These are phyloP conservation scores for Lagenaria siceraria DNA, from an alignment of 306 rosid genomes.

Conservation along the genomic window DNA sequence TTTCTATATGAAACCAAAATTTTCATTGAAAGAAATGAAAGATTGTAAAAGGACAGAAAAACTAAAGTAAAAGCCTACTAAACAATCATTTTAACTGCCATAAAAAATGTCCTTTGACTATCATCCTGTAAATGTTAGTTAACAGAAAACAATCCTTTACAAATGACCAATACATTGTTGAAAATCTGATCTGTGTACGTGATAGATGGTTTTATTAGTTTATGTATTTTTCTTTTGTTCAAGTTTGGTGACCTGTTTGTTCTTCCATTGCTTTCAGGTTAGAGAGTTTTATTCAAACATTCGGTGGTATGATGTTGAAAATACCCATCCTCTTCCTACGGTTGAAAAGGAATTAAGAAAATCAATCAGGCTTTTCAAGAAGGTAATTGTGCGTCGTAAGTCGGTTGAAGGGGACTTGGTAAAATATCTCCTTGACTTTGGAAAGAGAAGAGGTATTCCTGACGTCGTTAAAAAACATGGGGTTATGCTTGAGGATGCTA, in stretches of 20 bases:
- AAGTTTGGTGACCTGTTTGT: not conserved
- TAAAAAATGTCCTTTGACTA: not conserved
- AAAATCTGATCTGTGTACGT: not conserved
- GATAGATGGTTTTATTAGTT: not conserved
- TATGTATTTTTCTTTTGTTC: not conserved
- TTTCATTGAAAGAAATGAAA: too few relatives aligned
- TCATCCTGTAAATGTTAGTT: not conserved
- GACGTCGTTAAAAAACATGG: slow-evolving; percentile 56
- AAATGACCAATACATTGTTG: not conserved
- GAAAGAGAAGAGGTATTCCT: slow-evolving; percentile 86
- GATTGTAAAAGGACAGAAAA: too few relatives aligned
- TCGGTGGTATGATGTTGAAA: slow-evolving; percentile 84
- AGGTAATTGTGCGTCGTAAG: slow-evolving; percentile 86
- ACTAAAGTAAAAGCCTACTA: not conserved
- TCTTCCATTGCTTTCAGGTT: slow-evolving; percentile 40
- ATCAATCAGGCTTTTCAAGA: slow-evolving; percentile 75
- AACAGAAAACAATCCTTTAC: not conserved
- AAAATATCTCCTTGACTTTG: slow-evolving; percentile 91
- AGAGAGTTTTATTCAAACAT: slow-evolving; percentile 83
- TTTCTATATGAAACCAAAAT: too few relatives aligned
- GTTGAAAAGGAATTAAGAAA: slow-evolving; percentile 77
- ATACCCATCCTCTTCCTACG: slow-evolving; percentile 47
- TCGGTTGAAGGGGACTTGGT: slow-evolving; percentile 40
- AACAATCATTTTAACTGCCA: not conserved
- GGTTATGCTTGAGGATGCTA: slow-evolving; percentile 46